Conservation (phyloP, 768 basidiomycete species). For the Trametes villosa region DNA sequence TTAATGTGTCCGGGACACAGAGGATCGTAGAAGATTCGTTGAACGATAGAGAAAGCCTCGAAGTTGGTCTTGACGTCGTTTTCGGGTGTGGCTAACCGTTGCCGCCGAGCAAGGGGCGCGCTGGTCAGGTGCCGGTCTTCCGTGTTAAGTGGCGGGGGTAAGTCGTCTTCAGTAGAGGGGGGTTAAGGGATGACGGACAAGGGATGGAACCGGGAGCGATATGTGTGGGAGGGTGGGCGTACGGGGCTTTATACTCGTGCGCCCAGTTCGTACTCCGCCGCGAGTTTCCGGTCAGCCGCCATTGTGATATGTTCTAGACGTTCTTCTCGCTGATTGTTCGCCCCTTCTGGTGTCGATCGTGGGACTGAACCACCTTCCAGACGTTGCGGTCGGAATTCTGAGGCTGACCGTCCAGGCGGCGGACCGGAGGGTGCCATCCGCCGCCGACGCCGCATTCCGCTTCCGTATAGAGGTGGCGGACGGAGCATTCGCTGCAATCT, state of each 20-base stretch:
- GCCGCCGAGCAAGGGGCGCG: too few relatives aligned
- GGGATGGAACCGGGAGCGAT: slow-evolving; percentile 1
- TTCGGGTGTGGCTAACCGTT: too few relatives aligned
- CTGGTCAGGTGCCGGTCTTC: too few relatives aligned
- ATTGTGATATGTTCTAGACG: not conserved
- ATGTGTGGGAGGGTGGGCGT: not conserved
- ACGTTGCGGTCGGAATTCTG: not conserved
- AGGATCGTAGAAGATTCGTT: too few relatives aligned
- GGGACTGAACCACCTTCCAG: too few relatives aligned
- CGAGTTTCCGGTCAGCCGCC: slow-evolving; percentile 6
- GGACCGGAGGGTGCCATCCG: not conserved
- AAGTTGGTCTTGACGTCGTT: too few relatives aligned
- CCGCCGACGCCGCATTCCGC: not conserved
- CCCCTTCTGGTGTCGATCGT: not conserved
- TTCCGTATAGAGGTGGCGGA: too few relatives aligned
- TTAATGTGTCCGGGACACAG: too few relatives aligned
- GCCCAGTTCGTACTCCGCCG: slow-evolving; percentile 18
- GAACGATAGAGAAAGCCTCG: too few relatives aligned
- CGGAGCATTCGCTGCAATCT: too few relatives aligned
- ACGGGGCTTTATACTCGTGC: not conserved
- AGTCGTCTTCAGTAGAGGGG: too few relatives aligned
- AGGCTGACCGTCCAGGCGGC: not conserved
- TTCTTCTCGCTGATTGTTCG: not conserved
- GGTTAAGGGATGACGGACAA: not conserved
- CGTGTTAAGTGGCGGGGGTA: not conserved